Percentiles rank a stretch among this genome's conserved stretches.
phyloP scores from a whole-genome alignment of 1,284 basidiomycete genomes.

The Flammula alnicola region DNA sequence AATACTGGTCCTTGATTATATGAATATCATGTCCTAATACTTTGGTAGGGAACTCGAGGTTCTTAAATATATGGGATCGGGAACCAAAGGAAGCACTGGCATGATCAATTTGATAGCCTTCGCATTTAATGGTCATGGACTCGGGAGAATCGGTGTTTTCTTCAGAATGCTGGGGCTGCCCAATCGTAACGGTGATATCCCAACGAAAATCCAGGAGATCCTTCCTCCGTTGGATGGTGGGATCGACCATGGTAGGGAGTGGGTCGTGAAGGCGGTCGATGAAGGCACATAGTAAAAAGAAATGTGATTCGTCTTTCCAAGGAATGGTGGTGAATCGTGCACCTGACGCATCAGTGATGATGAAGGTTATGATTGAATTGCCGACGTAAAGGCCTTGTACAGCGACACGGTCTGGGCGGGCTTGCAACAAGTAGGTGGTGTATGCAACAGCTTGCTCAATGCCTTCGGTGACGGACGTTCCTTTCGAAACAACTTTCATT shows the following conservation, averaged over 20 bases:
- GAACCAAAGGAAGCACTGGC: neutral
- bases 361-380: neutral
- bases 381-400: slow-evolving; percentile 2
- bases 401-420: neutral
- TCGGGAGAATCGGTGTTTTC: too few species aligned
- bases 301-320: neutral
- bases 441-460: neutral
- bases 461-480: neutral
- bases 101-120: neutral
- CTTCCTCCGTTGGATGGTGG: neutral
- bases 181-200: neutral
- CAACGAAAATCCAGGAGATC: neutral
- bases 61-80: neutral
- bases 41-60: neutral
- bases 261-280: neutral
- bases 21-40: neutral
- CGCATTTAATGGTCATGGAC: neutral
- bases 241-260: neutral
- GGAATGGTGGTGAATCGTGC: neutral
- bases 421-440: neutral
- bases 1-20: neutral
- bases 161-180: too few species aligned
- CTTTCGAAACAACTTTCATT: too few species aligned
- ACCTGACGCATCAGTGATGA: neutral
- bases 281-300: neutral